phyloP scores from a whole-genome alignment of 345 rosid genomes.

The Brassica napus region Da-Ae NC_063449.1:40867001-40867500 shows the following conservation, averaged over 20 bases:
- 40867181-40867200: background rate
- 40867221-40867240: background rate
- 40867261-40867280: conserved; percentile 9
- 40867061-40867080: background rate
- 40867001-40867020: background rate
- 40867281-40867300: conserved; percentile 7
- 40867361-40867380: too few relatives aligned
- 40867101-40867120: background rate
- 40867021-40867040: background rate
- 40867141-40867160: background rate
- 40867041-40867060: background rate
- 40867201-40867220: background rate
- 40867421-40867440: too few relatives aligned
- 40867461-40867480: too few relatives aligned
- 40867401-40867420: too few relatives aligned
- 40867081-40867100: too few relatives aligned
- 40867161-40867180: background rate
- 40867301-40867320: conserved; percentile 17
- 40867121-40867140: background rate
- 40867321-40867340: conserved; percentile 9
- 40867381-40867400: too few relatives aligned
- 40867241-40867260: background rate
- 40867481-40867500: too few relatives aligned
- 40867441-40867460: too few relatives aligned
- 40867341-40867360: background rate